Percentiles rank a stretch among this genome's conserved stretches.
Conservation (phyloP, 345 rosid genomes). For the Hibiscus tridactylites region DNA sequence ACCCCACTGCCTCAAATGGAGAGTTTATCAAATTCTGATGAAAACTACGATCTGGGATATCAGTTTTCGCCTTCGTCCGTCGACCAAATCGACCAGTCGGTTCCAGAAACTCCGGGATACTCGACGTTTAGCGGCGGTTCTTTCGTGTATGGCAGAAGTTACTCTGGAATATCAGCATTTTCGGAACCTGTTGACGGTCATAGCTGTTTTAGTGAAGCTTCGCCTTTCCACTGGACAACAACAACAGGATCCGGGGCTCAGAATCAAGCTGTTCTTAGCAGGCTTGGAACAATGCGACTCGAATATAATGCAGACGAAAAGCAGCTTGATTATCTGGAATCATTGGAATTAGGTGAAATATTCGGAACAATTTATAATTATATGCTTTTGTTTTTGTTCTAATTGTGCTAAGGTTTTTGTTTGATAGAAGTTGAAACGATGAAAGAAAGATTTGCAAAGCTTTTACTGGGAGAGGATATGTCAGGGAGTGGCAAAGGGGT, state of each 20-base stretch:
- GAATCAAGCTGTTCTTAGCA: conserved; percentile 17
- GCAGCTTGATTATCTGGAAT: conserved; percentile 39
- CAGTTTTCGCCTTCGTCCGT: conserved; percentile 45
- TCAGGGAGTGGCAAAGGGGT: conserved; percentile 96
- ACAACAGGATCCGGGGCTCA: conserved; percentile 21
- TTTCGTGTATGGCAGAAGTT: conserved; percentile 43
- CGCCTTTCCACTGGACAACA: conserved; percentile 49
- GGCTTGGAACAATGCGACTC: conserved; percentile 28
- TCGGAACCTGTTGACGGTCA: conserved; percentile 53
- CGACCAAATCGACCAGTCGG: conserved; percentile 42
- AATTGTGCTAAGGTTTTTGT: background rate
- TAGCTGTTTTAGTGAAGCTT: conserved; percentile 51
- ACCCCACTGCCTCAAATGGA: conserved; percentile 33
- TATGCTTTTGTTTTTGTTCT: background rate
- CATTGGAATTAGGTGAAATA: conserved; percentile 46
- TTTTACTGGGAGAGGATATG: conserved; percentile 94
- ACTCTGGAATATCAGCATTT: conserved; percentile 55
- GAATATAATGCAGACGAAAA: conserved; percentile 22
- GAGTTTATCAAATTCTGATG: conserved; percentile 30
- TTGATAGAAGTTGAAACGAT: conserved; percentile 64
- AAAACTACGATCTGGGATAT: conserved; percentile 40
- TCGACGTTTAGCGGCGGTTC: conserved; percentile 53
- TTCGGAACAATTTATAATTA: background rate
- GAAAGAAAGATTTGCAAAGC: conserved; percentile 91
- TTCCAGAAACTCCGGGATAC: conserved; percentile 46